Conservation (phyloP, 1,284 basidiomycete species). For the Tilletia walkeri region DNA sequence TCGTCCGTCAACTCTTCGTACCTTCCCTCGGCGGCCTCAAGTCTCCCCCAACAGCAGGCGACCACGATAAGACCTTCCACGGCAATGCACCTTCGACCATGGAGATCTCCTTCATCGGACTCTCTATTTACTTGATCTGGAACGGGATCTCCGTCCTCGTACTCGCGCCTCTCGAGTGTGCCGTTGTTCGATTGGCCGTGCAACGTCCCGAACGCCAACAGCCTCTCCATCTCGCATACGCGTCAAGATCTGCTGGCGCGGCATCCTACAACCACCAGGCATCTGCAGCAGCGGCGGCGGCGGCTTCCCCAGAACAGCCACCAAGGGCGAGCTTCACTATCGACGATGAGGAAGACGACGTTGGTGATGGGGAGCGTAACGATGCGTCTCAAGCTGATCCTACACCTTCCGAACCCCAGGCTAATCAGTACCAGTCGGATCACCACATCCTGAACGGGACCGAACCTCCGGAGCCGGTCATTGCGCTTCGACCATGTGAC, state of each 20-base stretch:
- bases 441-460: constrained; percentile 27
- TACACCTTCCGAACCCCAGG: neutral
- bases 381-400: neutral
- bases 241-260: constrained; percentile 18
- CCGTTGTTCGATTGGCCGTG: constrained; percentile 45
- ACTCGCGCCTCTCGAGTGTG: constrained; percentile 49
- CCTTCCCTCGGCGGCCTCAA: constrained; percentile 38
- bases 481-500: constrained; percentile 51
- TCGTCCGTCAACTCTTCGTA: constrained; percentile 42
- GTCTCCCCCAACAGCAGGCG: constrained; percentile 31
- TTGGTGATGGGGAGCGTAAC: constrained; percentile 7
- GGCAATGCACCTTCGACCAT: constrained; percentile 40
- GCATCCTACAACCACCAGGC: constrained; percentile 46
- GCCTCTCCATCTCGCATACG: constrained; percentile 49
- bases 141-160: constrained; percentile 37
- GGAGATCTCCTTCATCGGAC: constrained; percentile 36
- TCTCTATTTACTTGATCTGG: constrained; percentile 44
- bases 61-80: constrained; percentile 36
- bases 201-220: constrained; percentile 50
- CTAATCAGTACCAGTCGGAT: neutral
- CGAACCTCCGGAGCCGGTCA: constrained; percentile 52
- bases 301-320: constrained; percentile 26
- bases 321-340: constrained; percentile 44
- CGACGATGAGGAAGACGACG: constrained; percentile 44
- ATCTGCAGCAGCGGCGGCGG: constrained; percentile 27